Evolutionary conservation across 306 rosid species (phyloP), one percentile per base, ranked within the genome.

Genomic region (Dryas drummondii): DNA sequence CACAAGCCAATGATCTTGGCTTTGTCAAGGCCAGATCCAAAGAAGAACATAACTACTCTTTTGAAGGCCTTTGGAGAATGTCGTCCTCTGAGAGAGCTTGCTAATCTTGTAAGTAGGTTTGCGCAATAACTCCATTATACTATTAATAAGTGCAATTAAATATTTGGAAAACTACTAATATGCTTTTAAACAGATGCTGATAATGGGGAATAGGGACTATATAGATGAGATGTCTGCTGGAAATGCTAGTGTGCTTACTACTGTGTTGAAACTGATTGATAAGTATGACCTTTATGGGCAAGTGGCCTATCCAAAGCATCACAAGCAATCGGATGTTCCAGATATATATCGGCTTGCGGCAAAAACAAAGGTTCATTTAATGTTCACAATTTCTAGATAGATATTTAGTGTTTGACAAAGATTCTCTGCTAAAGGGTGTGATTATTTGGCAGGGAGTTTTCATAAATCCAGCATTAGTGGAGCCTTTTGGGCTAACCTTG

Each of bases 231-330:
- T 93, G 98, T 84, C 98, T 19, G 71, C 86, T 7, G 93, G 98
- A 65, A 93, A 80, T 78, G 94, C 97, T 9, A 85, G 83, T 72
- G 93, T 93, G 47, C 98, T 93, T 68, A 86, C 84, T 32, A 93
- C 90, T 15, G 96, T 89, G 72, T 76, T 93, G 82, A 93, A 93
- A 73, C 59, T 93, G 81, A 89, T 93, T 66, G 98, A 93, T 82
- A 90, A 93, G 75, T 93, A 86, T 82, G 97, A 93, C 62, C 88
- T 93, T 5, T 93, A 93, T 22, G 98, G 98, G 57, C 93, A 84
- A 84, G 98, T 93, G 5, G 97, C 98, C 2, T 93, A 88, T 77
- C 97, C 98, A 5, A 93, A 93, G 85, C 98, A 93, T 84, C 98
- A 93, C 84, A 93, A 73, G 78, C 98, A 93, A 75, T 78, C 85